Percentiles rank a stretch among this genome's conserved stretches.
These are phyloP conservation scores for Coniochaeta pulveracea DNA, from an alignment of 2,329 filamentous ascomycete species.

Conservation along the genomic window DNA sequence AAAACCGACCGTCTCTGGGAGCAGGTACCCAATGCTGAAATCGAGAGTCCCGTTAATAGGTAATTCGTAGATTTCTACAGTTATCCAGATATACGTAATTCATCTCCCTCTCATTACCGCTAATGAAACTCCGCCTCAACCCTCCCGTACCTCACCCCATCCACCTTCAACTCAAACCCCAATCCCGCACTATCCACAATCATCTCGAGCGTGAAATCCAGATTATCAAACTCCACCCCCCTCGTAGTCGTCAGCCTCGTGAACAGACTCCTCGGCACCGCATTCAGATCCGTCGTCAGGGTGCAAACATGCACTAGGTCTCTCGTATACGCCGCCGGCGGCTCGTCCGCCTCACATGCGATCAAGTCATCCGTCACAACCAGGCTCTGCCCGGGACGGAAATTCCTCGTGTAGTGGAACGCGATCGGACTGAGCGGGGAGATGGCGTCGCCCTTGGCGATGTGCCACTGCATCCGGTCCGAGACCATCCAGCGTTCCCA, in stretches of 20 bases:
- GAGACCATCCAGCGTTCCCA: conserved; percentile 79
- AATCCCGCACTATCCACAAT: conserved; percentile 67
- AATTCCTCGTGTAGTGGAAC: conserved; percentile 80
- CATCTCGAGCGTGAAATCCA: conserved; percentile 78
- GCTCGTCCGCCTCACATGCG: conserved; percentile 58
- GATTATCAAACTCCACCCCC: conserved; percentile 70
- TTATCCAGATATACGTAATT: background rate
- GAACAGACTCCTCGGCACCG: conserved; percentile 63
- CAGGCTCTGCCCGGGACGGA: conserved; percentile 65
- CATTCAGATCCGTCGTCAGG: conserved; percentile 67
- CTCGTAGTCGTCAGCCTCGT: conserved; percentile 67
- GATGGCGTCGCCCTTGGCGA: conserved; percentile 66
- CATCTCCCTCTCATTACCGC: background rate
- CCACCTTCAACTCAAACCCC: conserved; percentile 69
- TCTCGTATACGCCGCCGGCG: conserved; percentile 46
- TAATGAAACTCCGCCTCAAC: conserved; percentile 67
- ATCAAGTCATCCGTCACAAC: conserved; percentile 73
- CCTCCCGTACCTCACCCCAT: conserved; percentile 64
- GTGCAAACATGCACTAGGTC: conserved; percentile 66
- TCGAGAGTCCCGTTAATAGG: too few species aligned
- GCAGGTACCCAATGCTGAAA: too few species aligned
- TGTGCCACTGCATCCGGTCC: conserved; percentile 79
- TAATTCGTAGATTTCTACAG: too few species aligned
- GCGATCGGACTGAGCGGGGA: conserved; percentile 65
- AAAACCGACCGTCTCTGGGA: too few species aligned